Conservation (phyloP, 768 basidiomycete species). For the Amanita rubescens region DNA sequence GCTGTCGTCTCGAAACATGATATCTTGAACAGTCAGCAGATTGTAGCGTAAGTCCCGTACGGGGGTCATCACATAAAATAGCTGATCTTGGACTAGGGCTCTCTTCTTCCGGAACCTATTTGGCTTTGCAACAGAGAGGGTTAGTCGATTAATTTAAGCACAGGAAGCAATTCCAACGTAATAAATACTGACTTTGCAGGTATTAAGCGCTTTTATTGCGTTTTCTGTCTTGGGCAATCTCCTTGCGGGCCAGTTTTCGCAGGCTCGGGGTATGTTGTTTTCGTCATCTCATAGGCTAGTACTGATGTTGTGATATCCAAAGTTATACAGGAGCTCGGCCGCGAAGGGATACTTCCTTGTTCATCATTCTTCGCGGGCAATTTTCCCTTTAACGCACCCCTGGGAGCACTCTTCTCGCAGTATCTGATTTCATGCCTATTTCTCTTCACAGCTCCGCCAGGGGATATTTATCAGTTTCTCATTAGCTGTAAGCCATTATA, state of each 20-base stretch:
- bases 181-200: constrained; percentile 24
- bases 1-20: constrained; percentile 65
- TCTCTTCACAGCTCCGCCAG: constrained; percentile 51
- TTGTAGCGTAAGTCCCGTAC: constrained; percentile 52
- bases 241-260: constrained; percentile 54
- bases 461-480: constrained; percentile 70
- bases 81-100: constrained; percentile 31
- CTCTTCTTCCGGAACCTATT: constrained; percentile 72
- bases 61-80: not conserved
- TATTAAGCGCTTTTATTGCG: constrained; percentile 53
- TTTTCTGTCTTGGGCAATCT: constrained; percentile 61
- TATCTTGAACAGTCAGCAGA: constrained; percentile 54
- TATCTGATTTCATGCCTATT: constrained; percentile 52
- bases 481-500: constrained; percentile 44
- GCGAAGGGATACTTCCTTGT: constrained; percentile 62
- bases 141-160: constrained; percentile 19
- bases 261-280: constrained; percentile 46
- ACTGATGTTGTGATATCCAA: not conserved
- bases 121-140: constrained; percentile 53
- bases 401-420: constrained; percentile 55
- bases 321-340: constrained; percentile 71
- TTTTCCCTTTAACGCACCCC: constrained; percentile 61
- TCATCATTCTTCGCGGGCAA: constrained; percentile 64
- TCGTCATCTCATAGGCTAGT: not conserved
- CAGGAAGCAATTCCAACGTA: no score